A percentile compares a stretch with the other conserved stretches of the same genome.
These are phyloP conservation scores for Acer yangbiense DNA, from an alignment of 345 rosid species.

Conservation along the genomic window DNA sequence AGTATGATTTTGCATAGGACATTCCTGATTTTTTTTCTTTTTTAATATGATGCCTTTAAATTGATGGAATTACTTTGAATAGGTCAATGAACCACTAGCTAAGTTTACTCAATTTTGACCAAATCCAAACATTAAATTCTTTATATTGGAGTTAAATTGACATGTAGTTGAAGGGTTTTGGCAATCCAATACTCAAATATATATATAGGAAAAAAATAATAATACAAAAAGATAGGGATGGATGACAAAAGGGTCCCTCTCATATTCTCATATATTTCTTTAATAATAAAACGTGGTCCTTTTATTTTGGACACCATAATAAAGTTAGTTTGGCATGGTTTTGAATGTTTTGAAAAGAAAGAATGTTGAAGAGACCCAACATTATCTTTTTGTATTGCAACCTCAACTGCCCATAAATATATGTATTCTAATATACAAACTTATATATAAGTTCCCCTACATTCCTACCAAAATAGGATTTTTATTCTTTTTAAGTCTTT, in stretches of 20 bases:
- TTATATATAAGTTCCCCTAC: background rate
- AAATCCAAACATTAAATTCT: background rate
- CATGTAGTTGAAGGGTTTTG: background rate
- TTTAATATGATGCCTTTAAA: too few species aligned
- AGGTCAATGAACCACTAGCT: background rate
- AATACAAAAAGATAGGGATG: background rate
- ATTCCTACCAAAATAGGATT: constrained; percentile 9
- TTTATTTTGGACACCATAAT: background rate
- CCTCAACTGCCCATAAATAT: background rate
- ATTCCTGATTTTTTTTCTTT: too few species aligned
- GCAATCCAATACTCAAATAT: too few species aligned
- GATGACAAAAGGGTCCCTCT: background rate
- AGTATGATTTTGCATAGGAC: too few species aligned
- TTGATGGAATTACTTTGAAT: too few species aligned
- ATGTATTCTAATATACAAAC: background rate
- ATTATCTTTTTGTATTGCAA: background rate
- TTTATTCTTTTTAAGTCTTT: background rate
- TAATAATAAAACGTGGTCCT: background rate
- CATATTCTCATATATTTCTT: background rate
- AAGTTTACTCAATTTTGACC: background rate
- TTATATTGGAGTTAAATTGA: background rate
- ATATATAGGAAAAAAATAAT: too few species aligned
- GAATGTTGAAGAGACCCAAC: background rate
- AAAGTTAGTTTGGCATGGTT: constrained; percentile 2
- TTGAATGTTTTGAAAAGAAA: background rate